Conservation (phyloP, 352 stramenopile genomes). For the Achlya hypogyna region DNA sequence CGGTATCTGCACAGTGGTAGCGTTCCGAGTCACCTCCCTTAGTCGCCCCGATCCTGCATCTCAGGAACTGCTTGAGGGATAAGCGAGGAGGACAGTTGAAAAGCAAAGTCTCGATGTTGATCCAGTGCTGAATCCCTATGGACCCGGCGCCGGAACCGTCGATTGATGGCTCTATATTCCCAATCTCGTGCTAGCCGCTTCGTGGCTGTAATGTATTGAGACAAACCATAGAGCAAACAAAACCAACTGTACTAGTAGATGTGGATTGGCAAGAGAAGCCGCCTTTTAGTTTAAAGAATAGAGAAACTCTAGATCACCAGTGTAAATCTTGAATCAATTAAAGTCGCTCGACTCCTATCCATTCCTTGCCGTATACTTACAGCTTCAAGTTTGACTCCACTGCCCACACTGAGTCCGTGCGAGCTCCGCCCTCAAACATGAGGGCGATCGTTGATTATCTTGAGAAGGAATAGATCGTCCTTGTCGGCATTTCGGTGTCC, state of each 20-base stretch:
- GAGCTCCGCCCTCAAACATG: too few relatives aligned
- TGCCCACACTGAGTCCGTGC: too few relatives aligned
- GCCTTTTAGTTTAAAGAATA: neutral
- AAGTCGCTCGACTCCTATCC: too few relatives aligned
- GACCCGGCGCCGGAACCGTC: slow-evolving; percentile 39
- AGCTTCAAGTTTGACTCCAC: too few relatives aligned
- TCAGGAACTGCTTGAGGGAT: slow-evolving; percentile 50
- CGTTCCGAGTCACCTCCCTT: slow-evolving; percentile 69
- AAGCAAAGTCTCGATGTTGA: slow-evolving; percentile 83
- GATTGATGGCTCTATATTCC: slow-evolving; percentile 90
- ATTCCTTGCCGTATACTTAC: too few relatives aligned
- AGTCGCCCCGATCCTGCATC: slow-evolving; percentile 52
- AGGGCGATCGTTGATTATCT: too few relatives aligned
- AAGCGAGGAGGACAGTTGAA: slow-evolving; percentile 88
- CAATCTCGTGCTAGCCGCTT: slow-evolving; percentile 84
- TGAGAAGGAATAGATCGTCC: too few relatives aligned
- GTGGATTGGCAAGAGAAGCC: slow-evolving; percentile 9
- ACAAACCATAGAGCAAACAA: slow-evolving; percentile 87
- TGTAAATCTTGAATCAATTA: too few relatives aligned
- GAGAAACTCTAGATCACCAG: neutral
- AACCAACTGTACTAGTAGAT: neutral
- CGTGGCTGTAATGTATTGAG: slow-evolving; percentile 81
- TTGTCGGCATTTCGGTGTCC: too few relatives aligned
- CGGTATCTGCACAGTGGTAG: slow-evolving; percentile 80
- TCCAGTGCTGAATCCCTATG: slow-evolving; percentile 33